These are phyloP conservation scores for Zalaria obscura DNA, from an alignment of 2,329 filamentous ascomycete species.

Conservation along the genomic window DNA sequence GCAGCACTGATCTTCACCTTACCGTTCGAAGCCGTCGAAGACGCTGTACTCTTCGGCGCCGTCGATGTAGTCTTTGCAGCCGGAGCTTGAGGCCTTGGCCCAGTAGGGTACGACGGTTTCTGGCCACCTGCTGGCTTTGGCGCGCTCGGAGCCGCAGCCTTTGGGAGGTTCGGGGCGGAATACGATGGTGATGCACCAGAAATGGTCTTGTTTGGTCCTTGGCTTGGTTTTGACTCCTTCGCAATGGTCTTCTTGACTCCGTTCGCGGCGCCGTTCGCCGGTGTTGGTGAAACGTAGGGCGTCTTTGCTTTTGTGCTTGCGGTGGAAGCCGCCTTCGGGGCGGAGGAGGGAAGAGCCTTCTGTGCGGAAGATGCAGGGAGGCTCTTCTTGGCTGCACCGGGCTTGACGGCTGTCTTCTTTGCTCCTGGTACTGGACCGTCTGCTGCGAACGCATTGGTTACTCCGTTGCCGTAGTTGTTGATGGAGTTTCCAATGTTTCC, in stretches of 20 bases:
- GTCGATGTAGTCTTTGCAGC: constrained; percentile 2
- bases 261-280: background rate
- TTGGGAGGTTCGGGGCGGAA: background rate
- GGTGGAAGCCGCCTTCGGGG: background rate
- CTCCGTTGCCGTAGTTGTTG: constrained; percentile 18
- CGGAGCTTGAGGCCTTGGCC: background rate
- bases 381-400: constrained; percentile 2
- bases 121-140: background rate
- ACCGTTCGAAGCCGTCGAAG: background rate
- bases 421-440: constrained; percentile 11
- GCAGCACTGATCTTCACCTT: constrained; percentile 10
- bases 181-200: no score
- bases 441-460: constrained; percentile 16
- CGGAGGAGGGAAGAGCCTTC: constrained; percentile 5
- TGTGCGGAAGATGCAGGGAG: constrained; percentile 2
- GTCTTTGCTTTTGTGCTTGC: background rate
- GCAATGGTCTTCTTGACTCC: constrained; percentile 3
- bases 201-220: no score
- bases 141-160: background rate
- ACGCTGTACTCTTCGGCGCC: background rate
- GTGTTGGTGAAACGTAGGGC: background rate
- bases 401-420: constrained; percentile 5
- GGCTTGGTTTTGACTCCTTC: constrained; percentile 1
- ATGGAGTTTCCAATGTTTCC: constrained; percentile 18
- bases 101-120: background rate